phyloP scores from a whole-genome alignment of 805 yeast species.

The Cyberlindnera galapagoensis region DNA sequence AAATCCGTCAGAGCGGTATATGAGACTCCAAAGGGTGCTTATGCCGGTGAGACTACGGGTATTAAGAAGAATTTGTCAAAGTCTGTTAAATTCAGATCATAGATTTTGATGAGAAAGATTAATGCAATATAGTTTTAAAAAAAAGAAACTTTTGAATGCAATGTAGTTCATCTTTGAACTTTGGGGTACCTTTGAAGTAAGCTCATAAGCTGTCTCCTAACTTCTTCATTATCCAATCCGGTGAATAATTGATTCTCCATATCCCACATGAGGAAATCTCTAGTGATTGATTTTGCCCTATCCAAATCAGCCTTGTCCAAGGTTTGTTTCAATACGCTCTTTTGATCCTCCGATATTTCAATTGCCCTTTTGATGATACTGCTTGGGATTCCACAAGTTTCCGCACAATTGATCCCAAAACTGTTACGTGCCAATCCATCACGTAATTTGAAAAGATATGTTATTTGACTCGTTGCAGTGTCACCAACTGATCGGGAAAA shows the following conservation, averaged over 20 bases:
- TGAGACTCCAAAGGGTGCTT: slow-evolving; percentile 66
- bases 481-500: slow-evolving; percentile 5
- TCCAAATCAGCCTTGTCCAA: slow-evolving; percentile 2
- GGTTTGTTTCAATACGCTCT: slow-evolving; percentile 10
- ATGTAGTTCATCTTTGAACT: too few species aligned
- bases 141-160: too few species aligned
- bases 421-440: slow-evolving; percentile 29
- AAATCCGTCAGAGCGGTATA: slow-evolving; percentile 88
- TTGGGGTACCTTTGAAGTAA: too few species aligned
- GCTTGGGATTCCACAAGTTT: slow-evolving; percentile 28
- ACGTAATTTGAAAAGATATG: slow-evolving; percentile 29
- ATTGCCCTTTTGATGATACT: slow-evolving; percentile 29
- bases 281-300: slow-evolving; percentile 11
- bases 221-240: too few species aligned
- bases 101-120: too few species aligned
- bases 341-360: slow-evolving; percentile 14
- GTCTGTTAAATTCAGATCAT: slow-evolving; percentile 82
- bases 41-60: slow-evolving; percentile 95
- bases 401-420: slow-evolving; percentile 37
- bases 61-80: slow-evolving; percentile 90
- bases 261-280: slow-evolving; percentile 19
- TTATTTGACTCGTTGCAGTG: slow-evolving; percentile 9
- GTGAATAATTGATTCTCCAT: too few species aligned
- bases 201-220: too few species aligned
- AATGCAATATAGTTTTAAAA: too few species aligned